phyloP scores from a whole-genome alignment of 2,329 filamentous ascomycete species.

The Aspergillus viridinutans region DNA sequence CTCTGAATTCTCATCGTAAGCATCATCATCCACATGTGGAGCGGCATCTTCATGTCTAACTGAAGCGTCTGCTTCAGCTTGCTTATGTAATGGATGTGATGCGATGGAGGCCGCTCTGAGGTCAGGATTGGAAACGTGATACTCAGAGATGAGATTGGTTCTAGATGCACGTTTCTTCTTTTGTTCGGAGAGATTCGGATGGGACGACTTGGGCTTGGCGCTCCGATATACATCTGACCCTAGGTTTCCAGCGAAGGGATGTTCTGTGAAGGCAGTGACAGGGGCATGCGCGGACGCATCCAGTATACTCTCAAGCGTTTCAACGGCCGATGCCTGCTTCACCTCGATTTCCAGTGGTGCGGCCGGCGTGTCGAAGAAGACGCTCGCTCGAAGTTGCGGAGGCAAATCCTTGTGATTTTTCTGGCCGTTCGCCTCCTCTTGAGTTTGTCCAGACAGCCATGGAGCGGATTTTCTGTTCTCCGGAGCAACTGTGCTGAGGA shows the following conservation, averaged over 20 bases:
- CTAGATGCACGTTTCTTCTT: slow-evolving; percentile 30
- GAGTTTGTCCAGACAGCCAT: slow-evolving; percentile 36
- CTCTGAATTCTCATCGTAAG: slow-evolving; percentile 8
- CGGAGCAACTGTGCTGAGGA: slow-evolving; percentile 60
- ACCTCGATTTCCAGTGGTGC: slow-evolving; percentile 53
- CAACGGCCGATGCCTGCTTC: slow-evolving; percentile 75
- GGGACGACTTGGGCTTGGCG: slow-evolving; percentile 24
- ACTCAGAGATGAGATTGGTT: slow-evolving; percentile 22
- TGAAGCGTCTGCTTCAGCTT: slow-evolving; percentile 18
- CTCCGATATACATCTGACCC: slow-evolving; percentile 72
- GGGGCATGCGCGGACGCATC: slow-evolving; percentile 85
- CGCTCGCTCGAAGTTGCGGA: slow-evolving; percentile 81
- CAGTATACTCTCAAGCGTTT: slow-evolving; percentile 84
- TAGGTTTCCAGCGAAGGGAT: slow-evolving; percentile 72
- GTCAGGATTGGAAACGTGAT: slow-evolving; percentile 15
- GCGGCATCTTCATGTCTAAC: slow-evolving; percentile 18
- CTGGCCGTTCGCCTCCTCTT: slow-evolving; percentile 12
- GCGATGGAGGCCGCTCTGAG: slow-evolving; percentile 9
- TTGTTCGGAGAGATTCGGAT: slow-evolving; percentile 20
- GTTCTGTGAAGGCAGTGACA: slow-evolving; percentile 86
- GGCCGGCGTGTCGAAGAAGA: slow-evolving; percentile 75
- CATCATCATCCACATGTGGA: slow-evolving; percentile 12
- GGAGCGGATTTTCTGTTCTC: slow-evolving; percentile 51
- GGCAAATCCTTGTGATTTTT: slow-evolving; percentile 51
- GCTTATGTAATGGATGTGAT: slow-evolving; percentile 8